Evolutionary conservation across 805 yeast genomes (phyloP), one percentile per base, ranked within the genome.

Genomic region (Schwanniomyces sp.): DNA sequence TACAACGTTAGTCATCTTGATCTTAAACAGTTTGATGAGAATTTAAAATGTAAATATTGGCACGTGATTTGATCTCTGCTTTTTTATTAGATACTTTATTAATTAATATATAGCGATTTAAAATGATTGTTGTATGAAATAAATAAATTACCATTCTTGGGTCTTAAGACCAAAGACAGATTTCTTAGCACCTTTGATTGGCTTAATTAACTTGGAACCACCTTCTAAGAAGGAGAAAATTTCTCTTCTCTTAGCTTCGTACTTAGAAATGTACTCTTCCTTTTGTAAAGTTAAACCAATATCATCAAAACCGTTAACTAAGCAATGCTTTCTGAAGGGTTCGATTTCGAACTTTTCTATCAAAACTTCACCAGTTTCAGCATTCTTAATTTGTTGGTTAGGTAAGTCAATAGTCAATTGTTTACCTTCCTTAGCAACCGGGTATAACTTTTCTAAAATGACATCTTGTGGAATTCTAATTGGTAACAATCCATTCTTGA

Each of bases 221-320:
- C 94, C 91, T 75, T 91, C 97, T 65, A 91, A 81, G 83, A 95
- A 94, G 8, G 97, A 89, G 67, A 88, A 94, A 65, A 76, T 84
- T 44, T 78, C 84, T 64, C 79, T 84, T 79, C 99, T 88, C 53
- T 72, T 70, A 18, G 72, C 80, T 75, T 94, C 99, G 62, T 83
- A 94, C 57, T 82, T 77, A 45, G 66, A 48, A 58, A 94, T 94
- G 67, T 59, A 82, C 45, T 81, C 81, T 71, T 89, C 97, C 72
- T 91, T 90, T 70, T 91, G 92, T 59, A 94, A 74, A 44, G 99
- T 94, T 62, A 94, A 80, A 38, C 97, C 97, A 70, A 94, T 94
- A 66, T 94, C 99, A 67, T 94, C 99, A 52, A 94, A 83, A 53
- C 99, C 99, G 56, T 94, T 90, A 47, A 92, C 75, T 58, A 94